These are phyloP conservation scores for Dactylorhiza incarnata DNA, from an alignment of 106 monocot species.

Conservation along the genomic window DNA sequence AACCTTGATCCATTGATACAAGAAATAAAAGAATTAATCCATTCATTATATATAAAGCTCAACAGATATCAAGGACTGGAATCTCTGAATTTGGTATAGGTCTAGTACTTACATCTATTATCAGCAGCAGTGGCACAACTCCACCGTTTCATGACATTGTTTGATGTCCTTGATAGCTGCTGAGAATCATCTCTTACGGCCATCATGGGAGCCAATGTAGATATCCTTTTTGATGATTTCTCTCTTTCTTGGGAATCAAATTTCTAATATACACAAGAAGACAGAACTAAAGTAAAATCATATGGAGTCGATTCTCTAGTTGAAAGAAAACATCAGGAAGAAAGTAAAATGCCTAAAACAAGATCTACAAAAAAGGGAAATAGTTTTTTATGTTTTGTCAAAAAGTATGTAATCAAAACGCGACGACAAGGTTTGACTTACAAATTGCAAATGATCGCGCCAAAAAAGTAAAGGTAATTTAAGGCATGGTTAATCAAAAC, in stretches of 20 bases:
- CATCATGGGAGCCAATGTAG: slow-evolving; percentile 34
- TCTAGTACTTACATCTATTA: slow-evolving; percentile 44
- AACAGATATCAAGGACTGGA: background rate
- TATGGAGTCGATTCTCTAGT: background rate
- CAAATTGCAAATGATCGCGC: background rate
- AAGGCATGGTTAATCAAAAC: background rate
- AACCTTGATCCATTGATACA: background rate
- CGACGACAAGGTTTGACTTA: background rate
- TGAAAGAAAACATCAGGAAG: background rate
- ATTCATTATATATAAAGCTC: background rate
- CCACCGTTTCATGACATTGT: slow-evolving; percentile 39
- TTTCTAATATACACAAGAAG: slow-evolving; percentile 42
- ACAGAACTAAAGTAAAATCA: background rate
- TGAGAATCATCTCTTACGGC: slow-evolving; percentile 61
- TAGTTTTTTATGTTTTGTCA: background rate
- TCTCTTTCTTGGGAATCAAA: slow-evolving; percentile 69
- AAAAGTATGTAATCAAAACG: background rate
- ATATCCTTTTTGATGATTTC: slow-evolving; percentile 47
- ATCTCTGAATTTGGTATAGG: background rate
- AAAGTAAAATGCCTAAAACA: background rate
- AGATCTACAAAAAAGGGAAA: background rate
- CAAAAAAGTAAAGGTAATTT: background rate
- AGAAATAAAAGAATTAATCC: background rate
- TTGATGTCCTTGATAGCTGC: slow-evolving; percentile 62
- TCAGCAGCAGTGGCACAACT: slow-evolving; percentile 44